These are phyloP conservation scores for Tremella yokohamensis DNA, from an alignment of 768 basidiomycete species.

Conservation along the genomic window DNA sequence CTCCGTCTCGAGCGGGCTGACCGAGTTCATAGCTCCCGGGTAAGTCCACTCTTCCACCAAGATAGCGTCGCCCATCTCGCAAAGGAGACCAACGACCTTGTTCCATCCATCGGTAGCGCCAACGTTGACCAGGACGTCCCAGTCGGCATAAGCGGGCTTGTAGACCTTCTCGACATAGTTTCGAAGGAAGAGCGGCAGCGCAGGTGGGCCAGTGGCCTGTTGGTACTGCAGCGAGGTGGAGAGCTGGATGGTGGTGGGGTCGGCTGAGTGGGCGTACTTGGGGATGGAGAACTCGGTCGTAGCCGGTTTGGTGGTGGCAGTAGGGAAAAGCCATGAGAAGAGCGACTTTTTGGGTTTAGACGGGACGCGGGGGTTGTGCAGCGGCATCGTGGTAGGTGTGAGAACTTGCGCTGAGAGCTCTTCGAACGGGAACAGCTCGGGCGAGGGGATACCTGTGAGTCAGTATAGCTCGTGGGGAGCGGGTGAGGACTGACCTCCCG, in stretches of 20 bases:
- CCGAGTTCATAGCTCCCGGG: slow-evolving; percentile 56
- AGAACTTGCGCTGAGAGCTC: slow-evolving; percentile 60
- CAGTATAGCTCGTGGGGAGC: not conserved
- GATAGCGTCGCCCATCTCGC: slow-evolving; percentile 50
- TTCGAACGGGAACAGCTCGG: slow-evolving; percentile 63
- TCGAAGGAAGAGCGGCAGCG: slow-evolving; percentile 59
- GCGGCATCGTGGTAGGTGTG: slow-evolving; percentile 57
- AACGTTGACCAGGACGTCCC: slow-evolving; percentile 54
- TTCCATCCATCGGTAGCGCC: slow-evolving; percentile 57
- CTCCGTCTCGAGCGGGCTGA: slow-evolving; percentile 32
- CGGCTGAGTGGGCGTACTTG: slow-evolving; percentile 57
- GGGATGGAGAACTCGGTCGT: slow-evolving; percentile 59
- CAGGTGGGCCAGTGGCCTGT: slow-evolving; percentile 59
- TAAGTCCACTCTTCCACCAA: slow-evolving; percentile 64
- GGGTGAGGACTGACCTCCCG: slow-evolving; percentile 59
- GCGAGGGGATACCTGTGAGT: slow-evolving; percentile 61
- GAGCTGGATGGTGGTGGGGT: slow-evolving; percentile 59
- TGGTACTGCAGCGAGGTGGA: slow-evolving; percentile 69
- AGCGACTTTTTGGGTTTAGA: slow-evolving; percentile 33
- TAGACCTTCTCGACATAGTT: slow-evolving; percentile 59
- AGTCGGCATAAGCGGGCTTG: slow-evolving; percentile 61
- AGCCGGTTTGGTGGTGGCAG: slow-evolving; percentile 46
- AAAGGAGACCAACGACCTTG: slow-evolving; percentile 61
- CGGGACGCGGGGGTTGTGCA: slow-evolving; percentile 48
- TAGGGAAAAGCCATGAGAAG: slow-evolving; percentile 45